phyloP scores from a whole-genome alignment of 108 stramenopile genomes.

The Heterococcus sp. region DNA sequence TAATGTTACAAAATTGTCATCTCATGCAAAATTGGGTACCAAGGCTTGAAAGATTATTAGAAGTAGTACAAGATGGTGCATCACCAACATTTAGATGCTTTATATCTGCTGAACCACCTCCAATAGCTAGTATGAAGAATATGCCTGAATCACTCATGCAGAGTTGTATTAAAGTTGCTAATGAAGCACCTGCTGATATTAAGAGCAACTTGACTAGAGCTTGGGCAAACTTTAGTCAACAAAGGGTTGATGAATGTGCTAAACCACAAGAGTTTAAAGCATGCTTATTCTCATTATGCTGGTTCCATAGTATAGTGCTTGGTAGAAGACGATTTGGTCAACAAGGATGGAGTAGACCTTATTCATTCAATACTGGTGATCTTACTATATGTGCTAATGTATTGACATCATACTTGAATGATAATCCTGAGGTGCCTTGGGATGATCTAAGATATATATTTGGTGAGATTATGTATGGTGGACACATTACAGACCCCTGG shows the following conservation, averaged over 20 bases:
- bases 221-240: slow-evolving; percentile 67
- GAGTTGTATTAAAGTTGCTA: slow-evolving; percentile 70
- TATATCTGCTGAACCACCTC: slow-evolving; percentile 74
- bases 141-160: slow-evolving; percentile 78
- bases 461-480: slow-evolving; percentile 83
- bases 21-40: slow-evolving; percentile 77
- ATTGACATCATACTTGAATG: slow-evolving; percentile 62
- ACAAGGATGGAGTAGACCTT: slow-evolving; percentile 74
- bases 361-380: slow-evolving; percentile 72
- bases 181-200: slow-evolving; percentile 75
- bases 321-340: slow-evolving; percentile 72
- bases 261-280: slow-evolving; percentile 72
- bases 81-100: slow-evolving; percentile 71
- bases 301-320: slow-evolving; percentile 76
- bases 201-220: slow-evolving; percentile 69
- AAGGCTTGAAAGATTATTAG: slow-evolving; percentile 66
- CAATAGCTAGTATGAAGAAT: slow-evolving; percentile 65
- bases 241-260: slow-evolving; percentile 55
- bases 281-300: slow-evolving; percentile 73
- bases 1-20: slow-evolving; percentile 80
- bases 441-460: slow-evolving; percentile 76
- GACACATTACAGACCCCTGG: slow-evolving; percentile 78
- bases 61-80: slow-evolving; percentile 66
- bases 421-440: slow-evolving; percentile 69
- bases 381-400: slow-evolving; percentile 69